Conservation (phyloP, 306 rosid species). For the Glycine soja region DNA sequence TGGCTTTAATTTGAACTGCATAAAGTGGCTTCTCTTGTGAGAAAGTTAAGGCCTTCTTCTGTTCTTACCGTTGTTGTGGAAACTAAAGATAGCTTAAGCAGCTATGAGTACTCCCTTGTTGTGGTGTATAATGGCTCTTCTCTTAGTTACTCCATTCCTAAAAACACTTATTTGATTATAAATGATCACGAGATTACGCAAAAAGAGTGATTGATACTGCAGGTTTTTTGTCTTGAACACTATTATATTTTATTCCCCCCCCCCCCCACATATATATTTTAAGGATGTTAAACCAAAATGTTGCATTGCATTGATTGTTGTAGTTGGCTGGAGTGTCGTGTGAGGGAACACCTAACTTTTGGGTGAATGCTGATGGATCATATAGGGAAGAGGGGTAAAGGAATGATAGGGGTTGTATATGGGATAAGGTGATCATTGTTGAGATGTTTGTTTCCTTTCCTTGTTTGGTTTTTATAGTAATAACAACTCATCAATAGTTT, state of each 20-base stretch:
- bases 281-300: constrained; percentile 31
- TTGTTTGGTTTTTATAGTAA: constrained; percentile 30
- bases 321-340: constrained; percentile 82
- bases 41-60: constrained; percentile 52
- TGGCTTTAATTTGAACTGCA: constrained; percentile 7
- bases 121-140: constrained; percentile 73
- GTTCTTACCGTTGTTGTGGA: constrained; percentile 45
- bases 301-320: constrained; percentile 41
- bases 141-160: constrained; percentile 63
- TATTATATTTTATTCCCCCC: constrained; percentile 1
- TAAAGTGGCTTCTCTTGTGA: constrained; percentile 63
- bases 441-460: background rate
- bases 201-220: constrained; percentile 62
- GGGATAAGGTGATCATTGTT: constrained; percentile 72
- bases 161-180: constrained; percentile 65
- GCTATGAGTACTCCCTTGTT: constrained; percentile 74
- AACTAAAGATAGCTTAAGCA: constrained; percentile 42
- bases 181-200: constrained; percentile 68
- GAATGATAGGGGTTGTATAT: constrained; percentile 58
- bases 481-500: constrained; percentile 31
- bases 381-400: constrained; percentile 86
- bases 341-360: constrained; percentile 76
- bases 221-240: constrained; percentile 54
- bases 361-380: constrained; percentile 78
- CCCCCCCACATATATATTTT: background rate